Evolutionary conservation across 2,329 filamentous ascomycete genomes (phyloP).

Genomic region (Cercospora sp.): DNA sequence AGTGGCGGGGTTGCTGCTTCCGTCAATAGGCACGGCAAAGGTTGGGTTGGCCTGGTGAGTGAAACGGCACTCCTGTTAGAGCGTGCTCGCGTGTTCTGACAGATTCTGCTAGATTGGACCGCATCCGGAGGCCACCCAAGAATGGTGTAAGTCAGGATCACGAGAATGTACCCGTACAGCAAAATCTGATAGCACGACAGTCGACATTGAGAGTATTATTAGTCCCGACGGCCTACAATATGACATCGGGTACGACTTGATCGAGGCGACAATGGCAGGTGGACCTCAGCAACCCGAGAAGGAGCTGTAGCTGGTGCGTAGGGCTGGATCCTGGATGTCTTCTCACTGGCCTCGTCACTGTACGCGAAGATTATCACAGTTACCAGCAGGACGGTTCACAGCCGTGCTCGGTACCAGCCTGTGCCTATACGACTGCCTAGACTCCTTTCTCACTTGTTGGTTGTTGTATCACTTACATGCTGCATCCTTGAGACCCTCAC

Average conservation of each 20-base stretch:
- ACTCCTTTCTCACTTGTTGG: background rate
- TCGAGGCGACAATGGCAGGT: slow-evolving; percentile 19
- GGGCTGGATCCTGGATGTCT: background rate
- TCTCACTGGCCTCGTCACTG: background rate
- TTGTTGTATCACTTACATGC: background rate
- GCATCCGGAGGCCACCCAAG: slow-evolving; percentile 28
- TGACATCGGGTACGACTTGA: slow-evolving; percentile 26
- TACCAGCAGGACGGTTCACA: background rate
- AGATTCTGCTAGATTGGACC: slow-evolving; percentile 18
- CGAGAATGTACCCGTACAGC: background rate
- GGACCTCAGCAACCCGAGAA: slow-evolving; percentile 8
- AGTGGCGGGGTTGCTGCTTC: slow-evolving; percentile 26
- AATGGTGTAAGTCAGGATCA: slow-evolving; percentile 27
- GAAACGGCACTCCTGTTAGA: background rate
- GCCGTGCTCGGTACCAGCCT: background rate
- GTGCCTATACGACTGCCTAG: background rate
- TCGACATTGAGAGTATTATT: slow-evolving; percentile 16
- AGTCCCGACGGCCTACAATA: slow-evolving; percentile 25
- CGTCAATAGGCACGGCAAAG: slow-evolving; percentile 24
- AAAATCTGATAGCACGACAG: slow-evolving; percentile 7
- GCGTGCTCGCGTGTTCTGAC: background rate
- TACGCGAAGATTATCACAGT: background rate
- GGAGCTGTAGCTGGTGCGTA: background rate
- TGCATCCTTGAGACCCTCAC: background rate
- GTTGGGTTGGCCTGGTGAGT: slow-evolving; percentile 26